Percentiles rank a stretch among this genome's conserved stretches.
These are phyloP conservation scores for Tolypocladium pustulatum DNA, from an alignment of 2,329 filamentous ascomycete species.

Conservation along the genomic window DNA sequence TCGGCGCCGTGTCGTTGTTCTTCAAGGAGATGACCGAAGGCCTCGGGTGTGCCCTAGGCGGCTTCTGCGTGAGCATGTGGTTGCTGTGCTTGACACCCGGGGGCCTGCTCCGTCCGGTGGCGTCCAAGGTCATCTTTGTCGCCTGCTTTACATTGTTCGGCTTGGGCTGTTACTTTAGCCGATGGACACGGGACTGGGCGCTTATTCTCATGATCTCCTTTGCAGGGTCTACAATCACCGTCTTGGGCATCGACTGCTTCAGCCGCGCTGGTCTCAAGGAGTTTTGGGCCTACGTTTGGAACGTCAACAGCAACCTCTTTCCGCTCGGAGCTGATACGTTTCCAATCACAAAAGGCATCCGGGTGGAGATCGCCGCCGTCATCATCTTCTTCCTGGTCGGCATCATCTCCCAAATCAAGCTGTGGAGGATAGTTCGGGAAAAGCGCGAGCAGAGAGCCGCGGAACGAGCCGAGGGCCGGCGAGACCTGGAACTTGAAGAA, in stretches of 20 bases:
- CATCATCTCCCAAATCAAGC: constrained; percentile 70
- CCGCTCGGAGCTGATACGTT: constrained; percentile 68
- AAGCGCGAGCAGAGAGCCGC: constrained; percentile 43
- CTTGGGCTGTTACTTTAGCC: constrained; percentile 70
- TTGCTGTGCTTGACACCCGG: constrained; percentile 67
- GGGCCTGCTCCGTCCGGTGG: constrained; percentile 55
- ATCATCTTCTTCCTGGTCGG: constrained; percentile 66
- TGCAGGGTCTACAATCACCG: constrained; percentile 64
- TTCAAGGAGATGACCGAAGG: constrained; percentile 76
- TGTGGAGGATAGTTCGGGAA: constrained; percentile 73
- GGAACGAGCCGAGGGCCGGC: constrained; percentile 37
- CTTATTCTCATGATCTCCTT: constrained; percentile 72
- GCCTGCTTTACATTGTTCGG: constrained; percentile 55
- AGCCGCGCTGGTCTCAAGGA: constrained; percentile 86
- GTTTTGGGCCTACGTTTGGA: constrained; percentile 92
- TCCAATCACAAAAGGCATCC: constrained; percentile 76
- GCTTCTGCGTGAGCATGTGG: constrained; percentile 87
- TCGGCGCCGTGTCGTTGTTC: constrained; percentile 64
- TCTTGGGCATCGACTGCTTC: constrained; percentile 86
- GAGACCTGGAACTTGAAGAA: constrained; percentile 52
- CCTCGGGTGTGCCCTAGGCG: constrained; percentile 77
- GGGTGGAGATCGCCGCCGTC: constrained; percentile 71
- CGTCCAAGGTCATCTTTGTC: constrained; percentile 65
- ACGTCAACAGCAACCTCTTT: constrained; percentile 69
- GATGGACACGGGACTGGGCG: constrained; percentile 66